These are phyloP conservation scores for Colletotrichum camelliae DNA, from an alignment of 2,329 filamentous ascomycete species.

Conservation along the genomic window DNA sequence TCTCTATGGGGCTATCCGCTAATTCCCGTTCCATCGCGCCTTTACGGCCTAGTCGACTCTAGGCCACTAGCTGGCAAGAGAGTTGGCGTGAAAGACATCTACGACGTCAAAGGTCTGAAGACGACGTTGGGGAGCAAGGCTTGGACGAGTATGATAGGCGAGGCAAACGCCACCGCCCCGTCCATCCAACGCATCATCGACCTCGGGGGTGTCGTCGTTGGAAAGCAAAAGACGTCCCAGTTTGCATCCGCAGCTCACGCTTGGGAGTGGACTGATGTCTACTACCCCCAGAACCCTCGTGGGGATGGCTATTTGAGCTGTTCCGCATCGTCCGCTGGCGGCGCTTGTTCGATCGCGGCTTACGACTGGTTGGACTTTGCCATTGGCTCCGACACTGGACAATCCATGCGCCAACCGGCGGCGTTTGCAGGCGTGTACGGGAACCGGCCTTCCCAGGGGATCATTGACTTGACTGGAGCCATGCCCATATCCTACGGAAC, in stretches of 20 bases:
- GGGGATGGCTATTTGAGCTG: neutral
- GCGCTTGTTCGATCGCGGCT: neutral
- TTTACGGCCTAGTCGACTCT: fast-evolving
- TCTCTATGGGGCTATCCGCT: neutral
- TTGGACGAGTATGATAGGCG: neutral
- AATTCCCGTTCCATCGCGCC: neutral
- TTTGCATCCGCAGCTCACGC: neutral
- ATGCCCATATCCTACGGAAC: neutral
- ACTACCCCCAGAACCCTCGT: neutral
- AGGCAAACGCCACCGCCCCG: neutral
- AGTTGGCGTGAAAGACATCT: neutral
- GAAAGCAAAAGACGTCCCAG: neutral
- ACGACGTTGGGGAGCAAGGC: neutral
- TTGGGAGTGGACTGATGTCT: neutral
- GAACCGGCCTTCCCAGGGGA: fast-evolving
- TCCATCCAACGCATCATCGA: neutral
- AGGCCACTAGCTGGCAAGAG: neutral
- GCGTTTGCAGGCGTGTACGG: neutral
- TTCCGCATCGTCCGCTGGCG: neutral
- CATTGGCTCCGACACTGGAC: neutral
- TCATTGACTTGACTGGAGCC: neutral
- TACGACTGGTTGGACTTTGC: neutral
- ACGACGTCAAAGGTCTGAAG: neutral
- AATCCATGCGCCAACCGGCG: neutral
- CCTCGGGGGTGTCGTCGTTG: neutral